These are phyloP conservation scores for Clarireedia monteithiana DNA, from an alignment of 2,329 filamentous ascomycete genomes.

Conservation along the genomic window DNA sequence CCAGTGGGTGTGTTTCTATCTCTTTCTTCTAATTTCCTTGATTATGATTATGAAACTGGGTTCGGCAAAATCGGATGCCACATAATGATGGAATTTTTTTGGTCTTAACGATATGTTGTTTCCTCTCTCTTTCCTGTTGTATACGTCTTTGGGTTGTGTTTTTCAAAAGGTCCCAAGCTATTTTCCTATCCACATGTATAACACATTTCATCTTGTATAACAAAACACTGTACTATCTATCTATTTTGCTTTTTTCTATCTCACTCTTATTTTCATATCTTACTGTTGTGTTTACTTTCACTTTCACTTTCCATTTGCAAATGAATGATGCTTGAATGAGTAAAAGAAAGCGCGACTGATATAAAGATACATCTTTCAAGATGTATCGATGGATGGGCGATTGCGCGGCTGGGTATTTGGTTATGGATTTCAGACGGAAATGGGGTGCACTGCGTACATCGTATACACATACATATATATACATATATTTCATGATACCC, in stretches of 20 bases:
- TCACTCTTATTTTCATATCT: not conserved
- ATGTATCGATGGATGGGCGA: too few relatives aligned
- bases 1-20: not conserved
- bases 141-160: not conserved
- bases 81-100: not conserved
- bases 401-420: too few relatives aligned
- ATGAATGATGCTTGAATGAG: conserved; percentile 3
- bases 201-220: not conserved
- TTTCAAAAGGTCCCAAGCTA: not conserved
- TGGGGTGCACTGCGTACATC: not conserved
- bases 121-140: not conserved
- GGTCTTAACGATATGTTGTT: not conserved
- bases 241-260: not conserved
- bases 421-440: not conserved
- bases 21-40: not conserved
- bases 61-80: not conserved
- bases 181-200: not conserved
- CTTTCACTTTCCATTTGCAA: not conserved
- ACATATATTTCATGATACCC: conserved; percentile 5
- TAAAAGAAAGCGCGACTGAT: not conserved
- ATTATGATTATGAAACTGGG: not conserved
- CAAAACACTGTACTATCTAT: not conserved
- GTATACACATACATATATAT: not conserved
- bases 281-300: not conserved
- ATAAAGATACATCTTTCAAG: too few relatives aligned